phyloP scores from a whole-genome alignment of 768 basidiomycete genomes.

The Hysterangium stoloniferum region DNA sequence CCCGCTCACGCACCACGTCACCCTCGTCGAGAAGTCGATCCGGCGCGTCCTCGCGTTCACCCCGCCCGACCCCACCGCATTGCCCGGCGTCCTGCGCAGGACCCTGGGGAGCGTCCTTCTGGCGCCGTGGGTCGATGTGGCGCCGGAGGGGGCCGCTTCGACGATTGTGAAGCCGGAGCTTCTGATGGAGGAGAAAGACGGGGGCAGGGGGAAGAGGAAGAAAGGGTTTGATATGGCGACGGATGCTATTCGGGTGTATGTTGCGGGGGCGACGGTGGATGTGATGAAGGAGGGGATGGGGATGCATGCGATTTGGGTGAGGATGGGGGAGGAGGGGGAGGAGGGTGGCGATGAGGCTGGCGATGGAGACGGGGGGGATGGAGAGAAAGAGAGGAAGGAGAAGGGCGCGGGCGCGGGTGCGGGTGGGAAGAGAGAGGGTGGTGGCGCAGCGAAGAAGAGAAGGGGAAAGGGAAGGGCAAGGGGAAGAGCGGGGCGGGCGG shows the following conservation, averaged over 20 bases:
- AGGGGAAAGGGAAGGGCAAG: conserved; percentile 16
- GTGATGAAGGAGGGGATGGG: conserved; percentile 45
- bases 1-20: conserved; percentile 55
- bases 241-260: conserved; percentile 53
- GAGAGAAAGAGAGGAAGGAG: conserved; percentile 16
- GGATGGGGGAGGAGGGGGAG: conserved; percentile 38
- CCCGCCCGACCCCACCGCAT: conserved; percentile 21
- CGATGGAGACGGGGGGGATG: conserved; percentile 10
- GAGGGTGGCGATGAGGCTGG: conserved; percentile 15
- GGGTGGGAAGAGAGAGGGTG: conserved; percentile 17
- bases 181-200: conserved; percentile 29
- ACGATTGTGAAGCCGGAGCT: conserved; percentile 28
- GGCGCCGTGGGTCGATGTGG: conserved; percentile 44
- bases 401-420: conserved; percentile 17
- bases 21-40: conserved; percentile 58
- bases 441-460: conserved; percentile 15
- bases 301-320: conserved; percentile 59
- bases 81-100: conserved; percentile 29
- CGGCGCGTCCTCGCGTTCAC: conserved; percentile 45
- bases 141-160: conserved; percentile 28
- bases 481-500: conserved; percentile 17
- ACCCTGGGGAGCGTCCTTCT: conserved; percentile 44
- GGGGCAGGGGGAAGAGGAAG: conserved; percentile 20
- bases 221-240: conserved; percentile 21
- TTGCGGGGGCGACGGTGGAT: conserved; percentile 38